Evolutionary conservation across 2,329 filamentous ascomycete genomes (phyloP), one percentile per base, ranked within the genome.

Genomic region (Raffaelea deltoideospora): DNA sequence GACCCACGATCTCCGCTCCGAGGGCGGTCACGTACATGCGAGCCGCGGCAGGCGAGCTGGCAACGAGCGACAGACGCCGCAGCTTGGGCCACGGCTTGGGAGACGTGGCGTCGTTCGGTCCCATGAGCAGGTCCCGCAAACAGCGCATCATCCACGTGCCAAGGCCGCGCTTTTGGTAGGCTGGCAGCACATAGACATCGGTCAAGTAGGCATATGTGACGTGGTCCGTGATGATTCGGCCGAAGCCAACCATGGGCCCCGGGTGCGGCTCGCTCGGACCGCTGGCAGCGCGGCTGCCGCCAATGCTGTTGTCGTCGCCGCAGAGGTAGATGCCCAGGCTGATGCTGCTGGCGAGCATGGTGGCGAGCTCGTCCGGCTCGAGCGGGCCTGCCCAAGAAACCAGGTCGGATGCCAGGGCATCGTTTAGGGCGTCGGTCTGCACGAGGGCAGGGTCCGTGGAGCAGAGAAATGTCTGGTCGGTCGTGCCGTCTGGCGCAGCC

Each of bases 151-250:
- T 55, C 74, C 76, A 83, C 31, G 59, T 66, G 3, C 72, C 79
- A 2, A 84, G 59, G 0, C 79, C 77, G 10, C 63, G 58, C 5
- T 69, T 65, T 49, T 78, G 75, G 47, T 73, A 69, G 28, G 66
- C 61, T 0, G 67, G 60, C 3, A 72, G 51, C 18, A 83, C 60
- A 51, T 78, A 83, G 17, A 82, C 72, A 48, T 83, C 79, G 20
- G 77, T 78, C 37, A 79, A 55, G 47, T 80, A 85, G 24, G 69
- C 75, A 46, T 82, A 72, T 0, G 77, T 79, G 33, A 73, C 65
- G 47, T 70, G 67, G 53, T 85, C 80, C 9, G 79, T 85, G 35
- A 84, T 59, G n/a, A 80, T 53, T 24, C 79, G 64, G 2, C 65
- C 67, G 38, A 77, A 63, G 1, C 74, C 75, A 34, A 79, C 59